These are phyloP conservation scores for Blastobotrys peoriensis DNA, from an alignment of 805 yeast genomes.

Conservation along the genomic window DNA sequence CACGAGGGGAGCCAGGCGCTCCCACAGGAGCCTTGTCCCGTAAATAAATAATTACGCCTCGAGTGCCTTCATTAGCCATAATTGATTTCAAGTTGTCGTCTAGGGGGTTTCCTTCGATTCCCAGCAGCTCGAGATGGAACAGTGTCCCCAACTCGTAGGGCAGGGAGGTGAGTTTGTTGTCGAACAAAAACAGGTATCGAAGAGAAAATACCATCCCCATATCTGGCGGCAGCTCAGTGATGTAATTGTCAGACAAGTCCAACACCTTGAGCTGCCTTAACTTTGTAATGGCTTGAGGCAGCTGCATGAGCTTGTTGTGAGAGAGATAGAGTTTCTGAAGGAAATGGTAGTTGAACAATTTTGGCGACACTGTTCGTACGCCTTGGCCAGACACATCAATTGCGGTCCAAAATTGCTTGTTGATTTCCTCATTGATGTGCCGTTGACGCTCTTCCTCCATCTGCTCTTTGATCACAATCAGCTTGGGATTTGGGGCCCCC, in stretches of 20 bases:
- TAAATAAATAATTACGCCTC: constrained; percentile 69
- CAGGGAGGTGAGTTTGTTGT: constrained; percentile 66
- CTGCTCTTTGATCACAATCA: constrained; percentile 30
- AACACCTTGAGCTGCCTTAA: constrained; percentile 71
- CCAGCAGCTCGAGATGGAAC: constrained; percentile 77
- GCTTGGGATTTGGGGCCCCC: constrained; percentile 24
- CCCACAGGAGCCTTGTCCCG: constrained; percentile 76
- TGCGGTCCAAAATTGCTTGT: constrained; percentile 88
- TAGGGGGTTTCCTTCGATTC: constrained; percentile 89
- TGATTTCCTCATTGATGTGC: constrained; percentile 32
- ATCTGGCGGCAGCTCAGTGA: constrained; percentile 72
- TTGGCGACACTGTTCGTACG: constrained; percentile 59
- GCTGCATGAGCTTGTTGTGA: constrained; percentile 65
- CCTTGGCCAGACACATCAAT: constrained; percentile 90
- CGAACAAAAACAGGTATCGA: constrained; percentile 79
- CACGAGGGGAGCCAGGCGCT: constrained; percentile 64
- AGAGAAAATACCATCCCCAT: constrained; percentile 77
- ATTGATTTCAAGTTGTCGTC: constrained; percentile 58
- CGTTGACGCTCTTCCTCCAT: constrained; percentile 37
- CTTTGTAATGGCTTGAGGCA: constrained; percentile 65
- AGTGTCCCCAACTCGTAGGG: constrained; percentile 85
- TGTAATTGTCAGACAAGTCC: constrained; percentile 74
- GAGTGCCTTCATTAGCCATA: constrained; percentile 75
- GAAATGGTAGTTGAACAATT: constrained; percentile 73
- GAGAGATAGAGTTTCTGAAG: constrained; percentile 80